Evolutionary conservation across 805 yeast genomes (phyloP).

Genomic region (Suhomyces sp.): DNA sequence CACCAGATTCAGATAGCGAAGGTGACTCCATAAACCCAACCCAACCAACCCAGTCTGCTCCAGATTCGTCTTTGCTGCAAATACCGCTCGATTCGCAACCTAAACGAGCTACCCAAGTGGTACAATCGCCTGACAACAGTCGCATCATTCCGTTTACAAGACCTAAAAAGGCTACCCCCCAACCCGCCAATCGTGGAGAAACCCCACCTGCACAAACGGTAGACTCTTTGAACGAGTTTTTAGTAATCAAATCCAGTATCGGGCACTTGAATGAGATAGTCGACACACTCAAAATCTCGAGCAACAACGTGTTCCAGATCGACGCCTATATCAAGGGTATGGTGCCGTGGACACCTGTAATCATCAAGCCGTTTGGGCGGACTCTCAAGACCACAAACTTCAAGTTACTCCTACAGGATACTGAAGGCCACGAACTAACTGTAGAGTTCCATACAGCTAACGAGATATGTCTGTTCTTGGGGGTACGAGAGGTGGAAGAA

Average conservation of each 20-base stretch:
- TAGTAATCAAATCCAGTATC: not conserved
- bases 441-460: slow-evolving; percentile 20
- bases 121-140: not conserved
- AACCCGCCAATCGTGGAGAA: not conserved
- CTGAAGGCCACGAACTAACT: slow-evolving; percentile 4
- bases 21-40: not conserved
- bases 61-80: not conserved
- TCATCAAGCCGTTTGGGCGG: slow-evolving; percentile 28
- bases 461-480: slow-evolving; percentile 27
- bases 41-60: not conserved
- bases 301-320: slow-evolving; percentile 15
- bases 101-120: not conserved
- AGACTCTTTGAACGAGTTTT: not conserved
- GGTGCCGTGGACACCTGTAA: slow-evolving; percentile 17
- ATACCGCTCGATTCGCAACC: not conserved
- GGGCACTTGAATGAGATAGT: not conserved
- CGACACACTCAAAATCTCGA: not conserved
- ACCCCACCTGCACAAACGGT: not conserved
- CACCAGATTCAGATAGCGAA: not conserved
- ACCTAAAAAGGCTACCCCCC: not conserved
- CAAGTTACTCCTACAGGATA: slow-evolving; percentile 17
- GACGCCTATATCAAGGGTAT: slow-evolving; percentile 16
- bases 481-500: slow-evolving; percentile 12
- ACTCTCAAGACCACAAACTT: slow-evolving; percentile 26
- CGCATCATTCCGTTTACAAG: not conserved